phyloP scores from a whole-genome alignment of 768 basidiomycete species.

The Panaeolus cyanescens region DNA sequence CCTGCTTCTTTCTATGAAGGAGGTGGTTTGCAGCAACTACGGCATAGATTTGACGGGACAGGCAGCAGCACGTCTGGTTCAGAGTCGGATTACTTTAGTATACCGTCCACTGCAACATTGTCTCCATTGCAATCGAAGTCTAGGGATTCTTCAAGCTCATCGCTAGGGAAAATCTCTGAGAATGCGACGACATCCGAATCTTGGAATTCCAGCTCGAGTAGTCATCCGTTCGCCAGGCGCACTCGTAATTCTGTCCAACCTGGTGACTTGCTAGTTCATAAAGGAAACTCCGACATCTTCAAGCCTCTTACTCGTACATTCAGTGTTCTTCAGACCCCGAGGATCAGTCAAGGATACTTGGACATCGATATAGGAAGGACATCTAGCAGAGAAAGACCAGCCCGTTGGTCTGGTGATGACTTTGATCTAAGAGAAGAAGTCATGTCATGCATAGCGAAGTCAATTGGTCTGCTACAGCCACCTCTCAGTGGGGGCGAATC shows the following conservation, averaged over 20 bases:
- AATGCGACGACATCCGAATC: slow-evolving; percentile 17
- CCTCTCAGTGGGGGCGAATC: slow-evolving; percentile 72
- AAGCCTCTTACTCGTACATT: slow-evolving; percentile 48
- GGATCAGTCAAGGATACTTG: slow-evolving; percentile 30
- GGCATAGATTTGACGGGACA: slow-evolving; percentile 83
- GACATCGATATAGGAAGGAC: slow-evolving; percentile 28
- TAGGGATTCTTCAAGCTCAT: slow-evolving; percentile 20
- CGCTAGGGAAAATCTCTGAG: slow-evolving; percentile 26
- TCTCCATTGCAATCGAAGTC: slow-evolving; percentile 22
- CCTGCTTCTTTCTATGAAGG: slow-evolving; percentile 90
- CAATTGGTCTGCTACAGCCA: slow-evolving; percentile 91
- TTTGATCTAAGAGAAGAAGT: slow-evolving; percentile 97
- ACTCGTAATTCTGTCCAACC: slow-evolving; percentile 70
- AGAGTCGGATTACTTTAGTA: slow-evolving; percentile 61
- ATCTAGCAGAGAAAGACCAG: slow-evolving; percentile 14
- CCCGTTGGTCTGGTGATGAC: slow-evolving; percentile 55
- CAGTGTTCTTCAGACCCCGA: slow-evolving; percentile 54
- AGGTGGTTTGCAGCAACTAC: slow-evolving; percentile 85
- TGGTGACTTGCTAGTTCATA: slow-evolving; percentile 71
- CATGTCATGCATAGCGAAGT: slow-evolving; percentile 97
- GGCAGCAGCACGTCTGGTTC: slow-evolving; percentile 46
- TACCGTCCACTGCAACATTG: slow-evolving; percentile 23
- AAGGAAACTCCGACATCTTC: slow-evolving; percentile 48
- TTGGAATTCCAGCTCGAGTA: not conserved
- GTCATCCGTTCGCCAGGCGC: slow-evolving; percentile 16